phyloP scores from a whole-genome alignment of 352 stramenopile species.

The Globisporangium viniferum region DNA sequence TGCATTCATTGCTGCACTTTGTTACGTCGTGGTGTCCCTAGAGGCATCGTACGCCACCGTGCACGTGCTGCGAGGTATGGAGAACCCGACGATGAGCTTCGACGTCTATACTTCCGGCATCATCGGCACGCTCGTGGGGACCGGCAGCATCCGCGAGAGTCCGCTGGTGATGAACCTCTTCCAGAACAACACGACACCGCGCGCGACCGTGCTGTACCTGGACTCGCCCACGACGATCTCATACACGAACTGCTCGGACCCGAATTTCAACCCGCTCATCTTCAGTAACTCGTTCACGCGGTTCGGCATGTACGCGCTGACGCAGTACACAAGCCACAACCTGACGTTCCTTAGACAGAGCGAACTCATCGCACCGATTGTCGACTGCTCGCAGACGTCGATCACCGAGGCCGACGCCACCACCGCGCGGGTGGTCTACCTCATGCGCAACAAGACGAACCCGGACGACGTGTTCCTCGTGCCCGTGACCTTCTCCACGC shows the following conservation, averaged over 20 bases:
- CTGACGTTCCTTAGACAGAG: constrained; percentile 13
- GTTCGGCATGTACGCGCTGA: constrained; percentile 19
- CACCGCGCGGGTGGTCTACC: constrained; percentile 21
- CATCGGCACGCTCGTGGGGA: no score
- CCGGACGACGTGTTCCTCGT: constrained; percentile 22
- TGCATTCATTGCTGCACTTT: no score
- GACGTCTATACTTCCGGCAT: no score
- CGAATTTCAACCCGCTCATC: constrained; percentile 14
- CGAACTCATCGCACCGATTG: constrained; percentile 11
- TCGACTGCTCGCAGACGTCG: constrained; percentile 15
- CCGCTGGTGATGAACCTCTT: constrained; percentile 14
- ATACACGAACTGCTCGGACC: constrained; percentile 20
- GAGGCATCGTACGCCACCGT: no score
- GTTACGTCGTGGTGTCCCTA: no score
- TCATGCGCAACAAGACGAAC: constrained; percentile 19
- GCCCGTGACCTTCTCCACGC: constrained; percentile 21
- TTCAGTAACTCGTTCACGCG: constrained; percentile 35
- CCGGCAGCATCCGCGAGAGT: no score
- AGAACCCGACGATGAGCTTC: no score
- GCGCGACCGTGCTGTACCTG: constrained; percentile 2
- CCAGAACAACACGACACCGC: no score
- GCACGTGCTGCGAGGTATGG: no score
- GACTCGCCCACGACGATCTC: constrained; percentile 18
- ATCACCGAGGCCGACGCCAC: neutral
- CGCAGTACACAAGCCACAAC: constrained; percentile 26